Base-by-base conservation (phyloP, 2,329 filamentous ascomycete species). In the Aureobasidium melanogenum region DNA sequence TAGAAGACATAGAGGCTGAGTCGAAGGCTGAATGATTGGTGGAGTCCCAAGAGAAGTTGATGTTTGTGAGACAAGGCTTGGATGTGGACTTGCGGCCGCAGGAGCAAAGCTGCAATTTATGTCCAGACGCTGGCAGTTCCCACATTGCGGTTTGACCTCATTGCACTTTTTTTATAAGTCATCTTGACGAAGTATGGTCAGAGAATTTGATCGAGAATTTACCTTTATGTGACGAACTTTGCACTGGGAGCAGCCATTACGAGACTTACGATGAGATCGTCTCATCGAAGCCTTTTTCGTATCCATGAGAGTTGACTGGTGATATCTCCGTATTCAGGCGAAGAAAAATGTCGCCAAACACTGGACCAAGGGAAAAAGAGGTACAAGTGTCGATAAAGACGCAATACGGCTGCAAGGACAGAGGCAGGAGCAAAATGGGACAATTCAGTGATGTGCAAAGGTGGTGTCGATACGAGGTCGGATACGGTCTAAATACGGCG, bases 141-240 rank as follows among this genome's bases (percentile, higher is more conserved):
- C 60, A 24, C 60, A 62, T 43, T 34, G 39, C 10, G 60, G 60
- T 19, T 32, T 47, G 26, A 36, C 41, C 36, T 62, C 60, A 28
- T 56, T 50, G 43, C 60, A 62, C 60, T 62, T 26, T 26, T 8
- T 12, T 15, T 14, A 19, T 43, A 10, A 56, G 36, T 28, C 24
- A 3, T 39, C 7, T 28, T 15, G n/a, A 12, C 5, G 3, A 5
- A 3, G 1, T 5, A 8, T 2, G 17, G 12, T 6, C 3, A 5
- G 24, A 14, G 10, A 8, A 22, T 17, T 14, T 54, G 2, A 38
- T 15, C 24, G 3, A 36, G 15, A 24, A 2, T 28, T 59, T 64
- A 74, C 73, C 65, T 74, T 75, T 47, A 75, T 67, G 62, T 75
- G 73, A 9, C 73, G 69, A 26, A 68, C 68, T 63, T 76, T 75